Evolutionary conservation across 306 rosid species (phyloP).

Genomic region (Acacia crassicarpa): DNA sequence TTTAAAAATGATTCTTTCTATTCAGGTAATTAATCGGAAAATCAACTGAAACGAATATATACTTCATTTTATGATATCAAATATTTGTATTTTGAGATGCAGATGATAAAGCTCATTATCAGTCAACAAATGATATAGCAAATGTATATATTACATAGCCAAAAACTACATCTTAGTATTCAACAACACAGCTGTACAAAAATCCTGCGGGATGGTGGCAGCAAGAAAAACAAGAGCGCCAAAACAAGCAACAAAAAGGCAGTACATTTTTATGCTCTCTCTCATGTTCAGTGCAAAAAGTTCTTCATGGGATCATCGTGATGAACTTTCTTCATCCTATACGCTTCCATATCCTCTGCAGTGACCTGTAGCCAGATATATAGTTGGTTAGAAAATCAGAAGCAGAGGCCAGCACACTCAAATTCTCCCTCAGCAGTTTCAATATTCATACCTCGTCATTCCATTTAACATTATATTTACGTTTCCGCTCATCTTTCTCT

Average conservation of each 20-base stretch:
- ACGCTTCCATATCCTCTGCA: conserved; percentile 59
- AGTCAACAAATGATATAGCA: too few relatives aligned
- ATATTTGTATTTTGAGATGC: background rate
- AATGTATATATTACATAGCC: background rate
- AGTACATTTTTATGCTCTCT: background rate
- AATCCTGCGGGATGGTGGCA: background rate
- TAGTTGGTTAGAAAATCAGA: background rate
- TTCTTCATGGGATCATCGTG: conserved; percentile 57
- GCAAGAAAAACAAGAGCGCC: background rate
- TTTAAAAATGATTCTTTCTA: background rate
- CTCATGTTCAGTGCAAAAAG: conserved; percentile 30
- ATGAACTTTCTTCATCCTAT: conserved; percentile 54
- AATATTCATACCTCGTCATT: conserved; percentile 23
- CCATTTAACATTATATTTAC: conserved; percentile 57
- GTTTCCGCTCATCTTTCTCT: conserved; percentile 69
- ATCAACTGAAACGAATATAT: background rate
- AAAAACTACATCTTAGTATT: background rate
- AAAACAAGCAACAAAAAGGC: background rate
- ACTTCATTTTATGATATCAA: background rate
- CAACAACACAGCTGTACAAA: background rate
- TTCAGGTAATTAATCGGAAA: background rate
- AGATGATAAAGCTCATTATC: background rate
- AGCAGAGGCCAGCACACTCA: background rate
- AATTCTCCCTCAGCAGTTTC: background rate
- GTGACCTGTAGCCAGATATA: conserved; percentile 36